Evolutionary conservation across 306 rosid species (phyloP).

Genomic region (Corylus heterophylla): DNA sequence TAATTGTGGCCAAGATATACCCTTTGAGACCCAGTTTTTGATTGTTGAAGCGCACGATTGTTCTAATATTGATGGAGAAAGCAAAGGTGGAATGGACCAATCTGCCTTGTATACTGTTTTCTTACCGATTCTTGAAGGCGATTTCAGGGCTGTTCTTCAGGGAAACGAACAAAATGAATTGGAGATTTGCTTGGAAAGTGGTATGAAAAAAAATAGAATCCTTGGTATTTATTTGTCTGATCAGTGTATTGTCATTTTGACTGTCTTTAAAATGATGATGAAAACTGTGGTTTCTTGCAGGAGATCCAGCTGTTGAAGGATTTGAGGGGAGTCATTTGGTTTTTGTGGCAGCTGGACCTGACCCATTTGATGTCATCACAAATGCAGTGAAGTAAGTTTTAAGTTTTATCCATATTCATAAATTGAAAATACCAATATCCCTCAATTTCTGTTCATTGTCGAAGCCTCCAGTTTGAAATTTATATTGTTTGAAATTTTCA

Average conservation of each 20-base stretch:
- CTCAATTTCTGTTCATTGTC: neutral
- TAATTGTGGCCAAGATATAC: conserved; percentile 61
- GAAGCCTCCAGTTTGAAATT: neutral
- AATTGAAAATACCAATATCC: neutral
- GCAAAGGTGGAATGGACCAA: conserved; percentile 33
- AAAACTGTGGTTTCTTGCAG: conserved; percentile 38
- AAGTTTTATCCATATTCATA: neutral
- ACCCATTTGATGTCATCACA: conserved; percentile 83
- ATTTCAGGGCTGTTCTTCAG: conserved; percentile 93
- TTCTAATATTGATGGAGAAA: conserved; percentile 42
- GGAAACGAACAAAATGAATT: conserved; percentile 80
- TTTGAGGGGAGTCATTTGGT: conserved; percentile 86
- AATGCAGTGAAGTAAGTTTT: conserved; percentile 74
- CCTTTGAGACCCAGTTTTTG: conserved; percentile 87
- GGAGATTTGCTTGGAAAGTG: conserved; percentile 93
- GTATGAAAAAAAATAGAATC: conserved; percentile 30
- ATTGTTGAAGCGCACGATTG: conserved; percentile 57
- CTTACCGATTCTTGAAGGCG: conserved; percentile 92
- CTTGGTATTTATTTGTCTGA: neutral
- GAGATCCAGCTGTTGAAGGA: conserved; percentile 77
- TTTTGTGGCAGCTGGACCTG: conserved; percentile 74
- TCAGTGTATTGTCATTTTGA: neutral
- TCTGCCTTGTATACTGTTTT: conserved; percentile 62
- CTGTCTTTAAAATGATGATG: neutral
- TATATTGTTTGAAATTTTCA: neutral